Conservation (phyloP, 352 stramenopile genomes). For the Pythium myriotylum region DNA sequence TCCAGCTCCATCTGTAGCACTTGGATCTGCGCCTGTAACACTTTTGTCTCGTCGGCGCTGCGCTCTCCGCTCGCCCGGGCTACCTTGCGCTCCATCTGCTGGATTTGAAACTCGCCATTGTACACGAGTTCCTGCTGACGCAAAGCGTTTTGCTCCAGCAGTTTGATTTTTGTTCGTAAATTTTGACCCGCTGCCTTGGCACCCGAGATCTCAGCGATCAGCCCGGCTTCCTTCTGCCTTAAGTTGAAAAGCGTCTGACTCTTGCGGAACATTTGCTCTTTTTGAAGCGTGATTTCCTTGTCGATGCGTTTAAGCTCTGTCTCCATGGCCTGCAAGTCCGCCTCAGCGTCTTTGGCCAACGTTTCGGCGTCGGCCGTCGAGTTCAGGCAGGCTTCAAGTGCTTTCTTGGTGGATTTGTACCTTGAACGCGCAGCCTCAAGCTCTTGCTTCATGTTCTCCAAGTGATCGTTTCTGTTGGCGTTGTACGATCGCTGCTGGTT, state of each 20-base stretch:
- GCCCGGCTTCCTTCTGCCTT: constrained; percentile 83
- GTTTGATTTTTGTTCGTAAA: constrained; percentile 87
- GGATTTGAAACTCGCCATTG: constrained; percentile 97
- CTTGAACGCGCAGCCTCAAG: constrained; percentile 61
- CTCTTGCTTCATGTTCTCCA: constrained; percentile 84
- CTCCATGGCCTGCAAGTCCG: constrained; percentile 65
- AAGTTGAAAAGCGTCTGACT: constrained; percentile 89
- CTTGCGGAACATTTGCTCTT: constrained; percentile 93
- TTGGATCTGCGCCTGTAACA: constrained; percentile 91
- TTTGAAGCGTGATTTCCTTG: constrained; percentile 84
- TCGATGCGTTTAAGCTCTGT: constrained; percentile 62
- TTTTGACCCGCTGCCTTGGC: constrained; percentile 88
- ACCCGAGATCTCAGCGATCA: constrained; percentile 93
- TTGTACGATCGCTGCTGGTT: constrained; percentile 82
- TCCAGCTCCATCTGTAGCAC: constrained; percentile 91
- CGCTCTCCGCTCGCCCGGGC: constrained; percentile 91
- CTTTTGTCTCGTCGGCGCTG: constrained; percentile 93
- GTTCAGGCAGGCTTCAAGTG: constrained; percentile 73
- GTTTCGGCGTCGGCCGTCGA: constrained; percentile 81
- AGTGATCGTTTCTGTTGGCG: constrained; percentile 60
- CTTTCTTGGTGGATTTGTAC: constrained; percentile 83
- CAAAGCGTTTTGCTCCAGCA: constrained; percentile 89
- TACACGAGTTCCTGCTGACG: constrained; percentile 95
- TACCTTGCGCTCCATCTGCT: constrained; percentile 96
- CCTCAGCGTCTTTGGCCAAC: constrained; percentile 87